Evolutionary conservation across 2,329 filamentous ascomycete species (phyloP).

Genomic region (Epichloe scottii): DNA sequence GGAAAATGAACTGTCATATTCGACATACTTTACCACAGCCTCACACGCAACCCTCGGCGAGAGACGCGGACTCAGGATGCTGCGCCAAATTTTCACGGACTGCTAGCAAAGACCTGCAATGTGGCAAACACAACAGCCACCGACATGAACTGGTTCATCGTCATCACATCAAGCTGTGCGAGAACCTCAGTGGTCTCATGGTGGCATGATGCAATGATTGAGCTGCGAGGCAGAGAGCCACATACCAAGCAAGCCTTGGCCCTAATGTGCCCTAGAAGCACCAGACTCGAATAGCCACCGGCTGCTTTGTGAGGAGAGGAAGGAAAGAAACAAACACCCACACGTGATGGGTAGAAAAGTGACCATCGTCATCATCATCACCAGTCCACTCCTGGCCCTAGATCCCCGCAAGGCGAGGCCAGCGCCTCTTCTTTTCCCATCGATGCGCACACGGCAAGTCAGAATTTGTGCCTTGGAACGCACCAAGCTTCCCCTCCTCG

Average conservation of each 20-base stretch:
- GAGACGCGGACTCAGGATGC: background rate
- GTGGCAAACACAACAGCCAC: conserved; percentile 1
- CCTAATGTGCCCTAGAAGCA: background rate
- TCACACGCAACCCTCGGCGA: background rate
- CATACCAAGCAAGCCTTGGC: conserved; percentile 1
- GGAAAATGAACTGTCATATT: background rate
- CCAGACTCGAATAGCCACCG: background rate
- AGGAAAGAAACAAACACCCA: background rate
- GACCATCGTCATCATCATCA: background rate
- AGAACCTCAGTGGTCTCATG: background rate
- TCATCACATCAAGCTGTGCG: background rate
- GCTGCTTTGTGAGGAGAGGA: background rate
- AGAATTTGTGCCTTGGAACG: background rate
- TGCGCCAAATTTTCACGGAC: background rate
- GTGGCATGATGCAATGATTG: conserved; percentile 3
- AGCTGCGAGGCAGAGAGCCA: background rate
- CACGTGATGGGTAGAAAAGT: background rate
- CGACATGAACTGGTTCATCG: background rate
- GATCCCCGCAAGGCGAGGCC: background rate
- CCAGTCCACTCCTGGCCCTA: background rate
- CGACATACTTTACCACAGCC: background rate
- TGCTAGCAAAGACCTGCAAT: background rate
- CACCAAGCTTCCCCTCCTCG: conserved; percentile 2
- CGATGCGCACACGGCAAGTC: background rate
- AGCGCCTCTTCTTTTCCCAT: background rate